Conservation (phyloP, 1,284 basidiomycete genomes). For the Takashimella koratensis region DNA sequence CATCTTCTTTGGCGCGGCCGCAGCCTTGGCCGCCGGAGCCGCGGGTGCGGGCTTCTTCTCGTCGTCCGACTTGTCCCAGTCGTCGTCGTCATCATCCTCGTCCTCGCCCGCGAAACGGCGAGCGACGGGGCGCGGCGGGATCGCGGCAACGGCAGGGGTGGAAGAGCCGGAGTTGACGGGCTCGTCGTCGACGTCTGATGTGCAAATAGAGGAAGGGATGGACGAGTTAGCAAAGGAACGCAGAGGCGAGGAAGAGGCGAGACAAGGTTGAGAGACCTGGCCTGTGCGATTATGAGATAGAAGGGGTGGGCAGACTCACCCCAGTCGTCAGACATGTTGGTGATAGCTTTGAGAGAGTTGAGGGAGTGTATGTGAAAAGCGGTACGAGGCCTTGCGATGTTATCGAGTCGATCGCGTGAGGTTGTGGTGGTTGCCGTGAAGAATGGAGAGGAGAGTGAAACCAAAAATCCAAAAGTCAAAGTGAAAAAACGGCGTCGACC, state of each 20-base stretch:
- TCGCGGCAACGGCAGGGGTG: constrained; percentile 41
- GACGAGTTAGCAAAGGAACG: background rate
- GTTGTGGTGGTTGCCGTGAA: too few species aligned
- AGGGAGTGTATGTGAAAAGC: background rate
- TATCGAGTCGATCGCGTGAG: background rate
- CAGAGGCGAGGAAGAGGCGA: background rate
- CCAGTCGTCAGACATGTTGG: constrained; percentile 42
- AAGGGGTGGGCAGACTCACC: constrained; percentile 20
- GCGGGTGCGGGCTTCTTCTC: constrained; percentile 55
- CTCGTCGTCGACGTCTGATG: constrained; percentile 53
- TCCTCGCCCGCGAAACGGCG: constrained; percentile 79
- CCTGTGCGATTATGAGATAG: too few species aligned
- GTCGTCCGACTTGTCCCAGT: constrained; percentile 89
- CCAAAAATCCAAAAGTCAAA: background rate
- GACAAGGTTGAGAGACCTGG: too few species aligned
- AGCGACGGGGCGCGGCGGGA: constrained; percentile 51
- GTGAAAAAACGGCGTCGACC: background rate
- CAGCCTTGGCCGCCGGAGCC: constrained; percentile 55
- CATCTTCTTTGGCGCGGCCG: constrained; percentile 75
- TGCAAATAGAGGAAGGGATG: background rate
- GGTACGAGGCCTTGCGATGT: background rate
- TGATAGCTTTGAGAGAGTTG: background rate
- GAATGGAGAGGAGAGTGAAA: background rate
- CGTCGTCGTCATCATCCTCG: constrained; percentile 76
- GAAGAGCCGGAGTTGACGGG: constrained; percentile 47